phyloP scores from a whole-genome alignment of 768 basidiomycete genomes.

The Auriscalpium vulgare region DNA sequence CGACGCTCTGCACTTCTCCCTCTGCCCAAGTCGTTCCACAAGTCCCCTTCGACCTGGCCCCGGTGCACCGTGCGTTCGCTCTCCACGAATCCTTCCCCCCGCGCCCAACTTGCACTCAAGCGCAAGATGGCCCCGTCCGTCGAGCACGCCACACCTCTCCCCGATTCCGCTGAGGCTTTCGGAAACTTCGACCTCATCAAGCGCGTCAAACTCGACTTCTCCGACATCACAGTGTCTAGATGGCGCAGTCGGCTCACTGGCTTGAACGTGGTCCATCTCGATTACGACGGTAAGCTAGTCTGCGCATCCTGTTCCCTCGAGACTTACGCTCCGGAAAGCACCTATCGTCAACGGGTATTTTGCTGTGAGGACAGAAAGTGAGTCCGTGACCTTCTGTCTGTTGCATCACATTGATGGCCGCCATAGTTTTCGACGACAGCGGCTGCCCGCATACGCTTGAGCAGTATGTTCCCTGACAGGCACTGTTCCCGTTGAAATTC shows the following conservation, averaged over 20 bases:
- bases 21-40: background rate
- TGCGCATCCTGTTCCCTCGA: background rate
- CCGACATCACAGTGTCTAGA: conserved; percentile 76
- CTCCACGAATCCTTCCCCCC: conserved; percentile 2
- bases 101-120: background rate
- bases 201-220: conserved; percentile 66
- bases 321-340: conserved; percentile 34
- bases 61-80: background rate
- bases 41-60: background rate
- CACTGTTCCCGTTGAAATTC: background rate
- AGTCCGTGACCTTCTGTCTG: conserved; percentile 17
- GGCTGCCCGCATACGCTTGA: conserved; percentile 96
- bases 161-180: conserved; percentile 27
- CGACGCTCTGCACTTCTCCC: background rate
- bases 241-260: conserved; percentile 86
- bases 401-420: background rate
- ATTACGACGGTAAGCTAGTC: conserved; percentile 64
- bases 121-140: conserved; percentile 7
- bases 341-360: conserved; percentile 90
- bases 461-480: conserved; percentile 51
- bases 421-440: conserved; percentile 82
- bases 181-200: conserved; percentile 84
- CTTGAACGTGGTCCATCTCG: conserved; percentile 83
- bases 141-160: background rate
- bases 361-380: conserved; percentile 85